Evolutionary conservation across 441 rosid genomes (phyloP), one percentile per base, ranked within the genome.

Genomic region (Gossypium davidsonii): DNA sequence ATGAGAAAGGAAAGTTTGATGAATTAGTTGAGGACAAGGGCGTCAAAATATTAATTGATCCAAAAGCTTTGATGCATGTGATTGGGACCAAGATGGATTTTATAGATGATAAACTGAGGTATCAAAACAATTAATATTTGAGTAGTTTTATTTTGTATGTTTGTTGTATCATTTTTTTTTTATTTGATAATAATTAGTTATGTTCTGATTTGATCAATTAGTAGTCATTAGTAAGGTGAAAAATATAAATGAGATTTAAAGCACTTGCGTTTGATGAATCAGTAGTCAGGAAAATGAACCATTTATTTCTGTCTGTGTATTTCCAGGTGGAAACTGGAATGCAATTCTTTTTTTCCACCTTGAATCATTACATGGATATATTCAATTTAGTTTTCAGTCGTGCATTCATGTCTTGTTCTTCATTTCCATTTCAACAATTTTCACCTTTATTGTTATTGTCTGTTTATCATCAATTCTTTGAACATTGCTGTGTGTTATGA

Each of bases 1-100:
- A 90, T 71, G 89, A 88, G 80, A 93, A 90, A 71, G 96, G 90
- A 55, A 89, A 88, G 80, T 90, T 93, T 20, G 96, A 93, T 64
- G 97, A 93, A 77, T 58, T 91, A 28, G 34, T 4, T 28, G 6
- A 28, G 34, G 34, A 28, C 34, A 28, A 28, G 34, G 34, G 6
- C 34, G 34, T 28, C 34, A 28, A 28, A 28, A 28, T 28, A 28
- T 28, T 28, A 4, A 28, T 28, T 28, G 34, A 28, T 28, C 34
- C 34, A 4, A 28, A 28, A 28, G 34, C 34, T 28, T 28, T 28
- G 34, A 28, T 28, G 6, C 34, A 28, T 28, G 34, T 28, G 34
- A 28, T 28, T 28, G 34, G 6, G 34, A 28, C 34, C 34, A 28
- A 28, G 34, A 28, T 28, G 34, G 34, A 28, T 28, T 28, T 28